Percentiles rank a stretch among this genome's conserved stretches.
Conservation (phyloP, 2,329 filamentous ascomycete genomes). For the Hypomyces rosellus region DNA sequence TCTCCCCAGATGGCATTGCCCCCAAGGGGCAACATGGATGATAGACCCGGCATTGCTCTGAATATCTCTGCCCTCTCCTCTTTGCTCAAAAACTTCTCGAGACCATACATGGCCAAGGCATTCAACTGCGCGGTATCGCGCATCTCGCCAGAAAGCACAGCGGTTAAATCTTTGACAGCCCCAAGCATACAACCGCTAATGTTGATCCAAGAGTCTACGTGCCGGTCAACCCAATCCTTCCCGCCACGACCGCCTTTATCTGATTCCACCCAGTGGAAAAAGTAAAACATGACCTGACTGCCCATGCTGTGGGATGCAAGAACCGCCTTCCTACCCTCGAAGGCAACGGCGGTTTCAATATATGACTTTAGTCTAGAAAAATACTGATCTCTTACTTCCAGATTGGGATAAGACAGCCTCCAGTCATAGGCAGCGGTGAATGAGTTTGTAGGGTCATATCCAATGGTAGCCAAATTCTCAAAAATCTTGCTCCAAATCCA, state of each 20-base stretch:
- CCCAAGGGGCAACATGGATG: slow-evolving; percentile 92
- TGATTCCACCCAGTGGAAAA: slow-evolving; percentile 73
- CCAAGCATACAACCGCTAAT: slow-evolving; percentile 97
- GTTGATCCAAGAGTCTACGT: slow-evolving; percentile 96
- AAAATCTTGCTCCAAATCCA: slow-evolving; percentile 99
- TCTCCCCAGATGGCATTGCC: slow-evolving; percentile 96
- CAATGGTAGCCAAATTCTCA: slow-evolving; percentile 91
- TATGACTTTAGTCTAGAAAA: slow-evolving; percentile 86
- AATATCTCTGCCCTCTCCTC: slow-evolving; percentile 91
- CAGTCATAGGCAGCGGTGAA: slow-evolving; percentile 78
- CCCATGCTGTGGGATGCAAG: slow-evolving; percentile 96
- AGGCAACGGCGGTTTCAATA: slow-evolving; percentile 75
- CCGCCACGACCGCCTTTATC: slow-evolving; percentile 75
- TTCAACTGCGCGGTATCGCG: slow-evolving; percentile 96
- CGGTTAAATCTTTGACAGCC: slow-evolving; percentile 82
- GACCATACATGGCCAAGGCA: slow-evolving; percentile 89
- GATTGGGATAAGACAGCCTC: slow-evolving; percentile 83
- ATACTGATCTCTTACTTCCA: slow-evolving; percentile 87
- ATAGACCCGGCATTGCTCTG: slow-evolving; percentile 93
- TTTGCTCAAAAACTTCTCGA: slow-evolving; percentile 90
- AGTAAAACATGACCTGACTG: slow-evolving; percentile 85
- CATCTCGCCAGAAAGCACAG: slow-evolving; percentile 94
- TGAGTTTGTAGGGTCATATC: slow-evolving; percentile 80
- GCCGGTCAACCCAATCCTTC: slow-evolving; percentile 78
- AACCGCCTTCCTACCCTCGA: slow-evolving; percentile 72